Conservation (phyloP, 371 early-diverging fungal genomes). For the Phascolomyces articulosus region DNA sequence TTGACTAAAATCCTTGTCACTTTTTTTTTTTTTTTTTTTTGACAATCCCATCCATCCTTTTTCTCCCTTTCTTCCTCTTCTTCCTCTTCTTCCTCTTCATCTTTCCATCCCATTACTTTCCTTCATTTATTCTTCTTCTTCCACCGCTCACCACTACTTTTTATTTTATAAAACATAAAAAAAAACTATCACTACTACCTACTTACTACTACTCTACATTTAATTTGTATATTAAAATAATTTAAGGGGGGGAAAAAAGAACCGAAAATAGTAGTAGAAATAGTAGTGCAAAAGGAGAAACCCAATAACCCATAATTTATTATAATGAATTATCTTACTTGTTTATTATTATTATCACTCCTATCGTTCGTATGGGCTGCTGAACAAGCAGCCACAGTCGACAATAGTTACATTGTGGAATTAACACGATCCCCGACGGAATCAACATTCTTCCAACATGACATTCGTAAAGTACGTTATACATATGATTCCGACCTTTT, state of each 20-base stretch:
- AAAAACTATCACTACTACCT: too few relatives aligned
- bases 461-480: conserved; percentile 20
- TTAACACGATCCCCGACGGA: conserved; percentile 1
- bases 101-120: conserved; percentile 9
- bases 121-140: not conserved
- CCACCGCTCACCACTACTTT: not conserved
- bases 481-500: conserved; percentile 33
- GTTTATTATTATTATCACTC: not conserved
- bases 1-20: not conserved
- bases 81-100: not conserved
- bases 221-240: not conserved
- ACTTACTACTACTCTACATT: too few relatives aligned
- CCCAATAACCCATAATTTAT: too few relatives aligned
- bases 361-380: not conserved
- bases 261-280: too few relatives aligned
- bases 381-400: not conserved
- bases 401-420: conserved; percentile 21
- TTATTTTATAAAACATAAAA: not conserved
- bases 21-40: not conserved
- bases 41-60: not conserved
- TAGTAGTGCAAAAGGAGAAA: too few relatives aligned
- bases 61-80: not conserved
- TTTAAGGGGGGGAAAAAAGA: not conserved
- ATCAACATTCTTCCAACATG: conserved; percentile 3
- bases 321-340: not conserved